Base-by-base conservation (phyloP, 345 rosid species). In the Kernera saxatilis region DNA sequence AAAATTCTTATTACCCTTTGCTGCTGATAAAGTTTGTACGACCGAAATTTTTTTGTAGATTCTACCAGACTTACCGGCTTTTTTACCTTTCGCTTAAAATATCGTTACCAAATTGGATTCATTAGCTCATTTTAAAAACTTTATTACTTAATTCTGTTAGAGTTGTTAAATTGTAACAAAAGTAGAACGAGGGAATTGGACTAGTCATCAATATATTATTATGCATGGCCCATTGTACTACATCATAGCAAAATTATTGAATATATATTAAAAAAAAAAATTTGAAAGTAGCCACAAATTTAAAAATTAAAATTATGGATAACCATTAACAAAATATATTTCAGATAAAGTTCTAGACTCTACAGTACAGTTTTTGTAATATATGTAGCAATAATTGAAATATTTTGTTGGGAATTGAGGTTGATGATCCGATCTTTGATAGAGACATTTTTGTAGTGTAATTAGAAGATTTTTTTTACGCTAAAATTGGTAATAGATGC, bases 171-270 rank as follows among this genome's bases (percentile, higher is more conserved):
- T 29, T 40, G 32, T 29, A 30, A 6, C 54, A 41, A 30, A 41
- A n/a, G 9, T 37, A 29, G 25, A 40, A 40, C 9, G 27, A 45
- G 13, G 4, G 15, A 48, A 58, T 6, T 48, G 8, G 53, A 40
- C 36, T 10, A 40, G 44, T 71, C 35, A 71, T 39, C 1, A 33
- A 59, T 18, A 49, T 25, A 40, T 39, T 41, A n/a, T 59, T 6
- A 59, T 58, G 60, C 35, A 71, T 71, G 69, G 53, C 45, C 36
- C 62, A 61, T 50, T 39, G 41, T 40, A n/a, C 13, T 6, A 29
- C 61, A 71, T 26, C 25, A 27, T 29, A 35, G 4, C 44, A 51
- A 50, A 39, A 37, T 6, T 71, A 27, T 40, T 49, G 41, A 40
- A 53, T 18, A 27, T 65, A 50, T 19, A 39, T 59, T 21, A 35